Base-by-base conservation (phyloP, 129 eudicot genomes). In the Lactuca saligna region DNA sequence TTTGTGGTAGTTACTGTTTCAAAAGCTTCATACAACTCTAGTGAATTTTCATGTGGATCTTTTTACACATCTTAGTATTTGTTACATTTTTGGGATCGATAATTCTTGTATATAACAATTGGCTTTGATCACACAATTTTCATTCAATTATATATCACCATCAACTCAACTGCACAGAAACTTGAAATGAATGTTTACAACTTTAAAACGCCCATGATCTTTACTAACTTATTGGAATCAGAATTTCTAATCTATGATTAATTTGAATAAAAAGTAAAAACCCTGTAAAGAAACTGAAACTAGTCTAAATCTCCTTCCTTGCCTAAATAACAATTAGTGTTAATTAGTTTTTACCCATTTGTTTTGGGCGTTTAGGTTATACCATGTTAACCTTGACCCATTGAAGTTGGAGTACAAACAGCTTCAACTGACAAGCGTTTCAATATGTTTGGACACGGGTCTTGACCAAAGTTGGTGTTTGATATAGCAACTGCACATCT, bases 381-480 rank as follows among this genome's bases (percentile, higher is more conserved):
- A n/a, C 25, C 34, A 13, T 65, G 61, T 70, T 60, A 14, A 54
- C 33, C 37, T 70, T 46, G 79, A 66, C 56, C 79, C 17, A 69
- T 77, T 55, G 67, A 63, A 65, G 63, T 74, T 9, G 80, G 88
- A 67, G 86, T 80, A 70, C 99, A 93, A 61, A 80, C 44, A 37
- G 97, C 99, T 84, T 94, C 93, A 17, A 94, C 99, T 8, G 97
- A 77, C 60, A 94, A 74, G 73, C 94, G 79, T 85, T 94, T 94
- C 81, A 94, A 54, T n/a, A 82, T 92, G 66, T 94, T 87, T 8
- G 97, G 99, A 76, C 99, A 94, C 16, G 99, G 99, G 75, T 94
- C 99, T 13, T 73, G 64, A 50, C 93, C 96, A 49, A 94, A 94
- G 78, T 94, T 90, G 55, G 67, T 83, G 81, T 89, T 94, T 68